Base-by-base conservation (phyloP, 371 early-diverging fungal genomes). In the Capillidium heterosporum region DNA sequence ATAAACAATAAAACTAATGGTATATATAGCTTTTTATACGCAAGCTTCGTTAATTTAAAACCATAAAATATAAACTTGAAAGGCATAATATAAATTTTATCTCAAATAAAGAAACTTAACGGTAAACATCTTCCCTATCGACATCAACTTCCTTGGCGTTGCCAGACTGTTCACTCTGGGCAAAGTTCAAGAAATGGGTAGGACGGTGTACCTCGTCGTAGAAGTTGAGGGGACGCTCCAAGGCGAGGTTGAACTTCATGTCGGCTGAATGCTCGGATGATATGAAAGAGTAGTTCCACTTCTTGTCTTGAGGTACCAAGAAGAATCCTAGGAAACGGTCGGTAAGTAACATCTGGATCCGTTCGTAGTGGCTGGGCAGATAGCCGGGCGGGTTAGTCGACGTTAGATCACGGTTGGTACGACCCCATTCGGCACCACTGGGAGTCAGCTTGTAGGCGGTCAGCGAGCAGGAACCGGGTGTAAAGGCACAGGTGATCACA, bases 211-310 rank as follows among this genome's bases (percentile, higher is more conserved):
- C 72, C 68, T 92, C 93, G 67, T 95, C 89, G 70, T 96, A 98
- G 66, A 95, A 97, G 61, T 89, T 90, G 68, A 91, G 89, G 19
- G 97, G 98, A 29, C 81, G 77, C 60, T 95, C 97, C 53, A 96
- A 71, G 35, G 80, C 78, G 57, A 96, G 67, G 7, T 74, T 71
- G 63, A 95, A 96, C 61, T 84, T 83, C 94, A 95, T 91, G 56
- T 87, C 89, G 0, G 85, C 77, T 39, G 81, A 77, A 63, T 89
- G 90, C 59, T 80, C 82, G 23, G 92, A 85, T 24, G 94, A 95
- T 91, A 90, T 90, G 64, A 91, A 91, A 69, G 86, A 85, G 68
- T 95, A 96, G 70, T 98, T 96, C 98, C 98, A 98, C 32, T 86
- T 66, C 42, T 88, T 89, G 32, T 84, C 80, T 23, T 82, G 86